Conservation (phyloP, 768 basidiomycete species). For the Fibroporia radiculosa region DNA sequence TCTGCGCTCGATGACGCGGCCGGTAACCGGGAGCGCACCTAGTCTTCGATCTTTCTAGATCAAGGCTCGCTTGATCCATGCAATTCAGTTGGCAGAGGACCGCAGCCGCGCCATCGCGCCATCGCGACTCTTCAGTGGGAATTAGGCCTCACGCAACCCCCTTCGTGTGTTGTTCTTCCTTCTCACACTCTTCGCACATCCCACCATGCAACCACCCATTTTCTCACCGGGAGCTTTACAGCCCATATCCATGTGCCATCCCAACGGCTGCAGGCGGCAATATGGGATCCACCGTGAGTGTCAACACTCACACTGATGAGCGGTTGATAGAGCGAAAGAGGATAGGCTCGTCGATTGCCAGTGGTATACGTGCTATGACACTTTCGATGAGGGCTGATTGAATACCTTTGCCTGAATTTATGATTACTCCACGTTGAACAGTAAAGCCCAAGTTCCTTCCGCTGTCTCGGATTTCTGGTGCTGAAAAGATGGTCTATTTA, state of each 20-base stretch:
- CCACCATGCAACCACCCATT: neutral
- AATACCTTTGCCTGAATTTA: too few relatives aligned
- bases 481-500: too few relatives aligned
- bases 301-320: neutral
- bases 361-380: too few relatives aligned
- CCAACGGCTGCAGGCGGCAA: neutral
- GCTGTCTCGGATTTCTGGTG: too few relatives aligned
- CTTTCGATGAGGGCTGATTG: too few relatives aligned
- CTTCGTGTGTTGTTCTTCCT: neutral
- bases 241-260: neutral
- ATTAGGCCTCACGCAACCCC: too few relatives aligned
- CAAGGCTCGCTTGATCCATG: neutral
- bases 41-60: neutral
- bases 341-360: too few relatives aligned
- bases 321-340: neutral
- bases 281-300: neutral
- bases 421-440: too few relatives aligned
- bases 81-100: neutral
- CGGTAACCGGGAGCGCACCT: too few relatives aligned
- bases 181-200: neutral
- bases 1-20: too few relatives aligned
- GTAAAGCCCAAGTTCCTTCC: too few relatives aligned
- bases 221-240: constrained; percentile 2
- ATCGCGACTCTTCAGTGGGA: too few relatives aligned
- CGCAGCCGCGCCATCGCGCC: neutral